Evolutionary conservation across 305 asterid species (phyloP).

Genomic region (Euphrasia arctica): DNA sequence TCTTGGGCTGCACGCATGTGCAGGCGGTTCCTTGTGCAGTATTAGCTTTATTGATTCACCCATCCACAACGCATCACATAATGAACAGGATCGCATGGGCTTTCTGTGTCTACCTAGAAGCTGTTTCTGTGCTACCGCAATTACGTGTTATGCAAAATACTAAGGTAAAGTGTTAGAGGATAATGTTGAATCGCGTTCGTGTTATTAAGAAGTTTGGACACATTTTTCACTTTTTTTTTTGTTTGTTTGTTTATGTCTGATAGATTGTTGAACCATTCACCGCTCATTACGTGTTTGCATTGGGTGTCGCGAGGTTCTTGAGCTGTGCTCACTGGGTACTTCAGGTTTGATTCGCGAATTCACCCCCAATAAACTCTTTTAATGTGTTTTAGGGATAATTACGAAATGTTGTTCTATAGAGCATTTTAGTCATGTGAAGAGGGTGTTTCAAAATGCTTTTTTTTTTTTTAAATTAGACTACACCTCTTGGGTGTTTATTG

Average conservation of each 20-base stretch:
- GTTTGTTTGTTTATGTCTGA: conserved; percentile 4
- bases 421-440: too few relatives aligned
- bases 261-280: conserved; percentile 88
- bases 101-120: conserved; percentile 75
- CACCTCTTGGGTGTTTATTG: neutral
- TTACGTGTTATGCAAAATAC: conserved; percentile 70
- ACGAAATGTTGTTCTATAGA: too few relatives aligned
- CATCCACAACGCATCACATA: conserved; percentile 63
- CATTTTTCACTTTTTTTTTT: neutral
- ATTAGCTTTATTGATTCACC: conserved; percentile 64
- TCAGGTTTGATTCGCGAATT: conserved; percentile 47
- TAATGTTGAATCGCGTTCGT: conserved; percentile 12
- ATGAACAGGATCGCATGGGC: conserved; percentile 69
- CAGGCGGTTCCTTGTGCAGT: conserved; percentile 66
- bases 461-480: neutral
- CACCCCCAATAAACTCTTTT: neutral
- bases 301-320: conserved; percentile 81
- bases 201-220: conserved; percentile 13
- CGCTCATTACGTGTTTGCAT: conserved; percentile 73
- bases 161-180: conserved; percentile 38
- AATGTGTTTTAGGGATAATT: neutral
- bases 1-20: conserved; percentile 20
- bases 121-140: conserved; percentile 75
- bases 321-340: conserved; percentile 87
- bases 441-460: too few relatives aligned